Evolutionary conservation across 306 rosid genomes (phyloP), one percentile per base, ranked within the genome.

Genomic region (Abrus pulchellus): DNA sequence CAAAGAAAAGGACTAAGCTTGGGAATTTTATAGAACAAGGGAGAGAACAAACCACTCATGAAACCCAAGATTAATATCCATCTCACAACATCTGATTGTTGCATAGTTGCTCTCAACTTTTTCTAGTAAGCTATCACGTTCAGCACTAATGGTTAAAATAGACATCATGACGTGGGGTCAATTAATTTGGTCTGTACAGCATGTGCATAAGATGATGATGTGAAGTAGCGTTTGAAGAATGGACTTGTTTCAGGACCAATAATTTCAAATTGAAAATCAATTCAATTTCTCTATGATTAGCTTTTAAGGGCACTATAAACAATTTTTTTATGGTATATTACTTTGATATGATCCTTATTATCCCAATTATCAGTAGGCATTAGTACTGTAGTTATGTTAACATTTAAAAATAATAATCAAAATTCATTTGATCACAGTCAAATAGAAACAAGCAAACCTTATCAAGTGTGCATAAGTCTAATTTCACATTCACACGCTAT

Each of bases 41-140:
- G 40, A 36, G 40, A 36, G 40, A 36, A 27, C 72, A 34, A 68
- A 28, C 5, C 14, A 64, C 3, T 69, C 49, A 7, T 66, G 6
- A 48, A 33, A 69, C 4, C 56, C 9, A 34, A 34, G 14, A 28
- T 30, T 41, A 50, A 74, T 83, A 63, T 72, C 81, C 75, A 67
- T 87, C 87, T 65, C 85, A 73, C 82, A 55, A 61, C 53, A 40
- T 36, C 60, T 45, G 9, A n/a, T 40, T 3, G 71, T 75, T 72
- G 54, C 56, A 40, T 65, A 7, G 32, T 38, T 65, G 52, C 34
- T 62, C 29, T 68, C 48, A 41, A 29, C 62, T 62, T n/a, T 45
- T 76, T 50, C 69, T 59, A 29, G 53, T 50, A 29, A 34, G 44
- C 57, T 13, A 48, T 74, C 53, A 11, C 48, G 52, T 47, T 78